A percentile compares a stretch with the other conserved stretches of the same genome.
Evolutionary conservation across 805 yeast species (phyloP).

Genomic region (Suhomyces emberorum): DNA sequence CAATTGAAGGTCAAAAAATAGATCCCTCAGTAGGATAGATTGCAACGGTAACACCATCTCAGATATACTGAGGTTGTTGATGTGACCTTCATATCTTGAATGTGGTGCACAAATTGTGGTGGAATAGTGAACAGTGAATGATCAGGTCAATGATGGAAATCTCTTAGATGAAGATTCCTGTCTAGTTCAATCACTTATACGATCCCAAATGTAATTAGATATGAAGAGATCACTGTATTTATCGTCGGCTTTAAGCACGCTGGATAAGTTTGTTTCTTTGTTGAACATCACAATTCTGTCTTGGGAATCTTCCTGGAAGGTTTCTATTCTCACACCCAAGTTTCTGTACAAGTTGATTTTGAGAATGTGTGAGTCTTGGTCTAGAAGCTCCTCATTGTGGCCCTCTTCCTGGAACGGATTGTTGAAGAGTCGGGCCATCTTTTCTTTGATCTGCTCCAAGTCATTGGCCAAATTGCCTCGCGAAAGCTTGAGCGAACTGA

Average conservation of each 20-base stretch:
- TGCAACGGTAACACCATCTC: too few species aligned
- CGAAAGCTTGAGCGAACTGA: conserved; percentile 30
- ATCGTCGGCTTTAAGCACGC: conserved; percentile 49
- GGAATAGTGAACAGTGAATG: too few species aligned
- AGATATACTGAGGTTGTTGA: too few species aligned
- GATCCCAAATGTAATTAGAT: conserved; percentile 78
- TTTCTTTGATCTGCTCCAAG: conserved; percentile 29
- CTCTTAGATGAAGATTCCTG: too few species aligned
- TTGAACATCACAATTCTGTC: conserved; percentile 49
- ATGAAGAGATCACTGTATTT: conserved; percentile 66
- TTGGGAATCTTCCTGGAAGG: conserved; percentile 18
- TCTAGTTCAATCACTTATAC: conserved; percentile 25
- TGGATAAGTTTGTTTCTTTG: conserved; percentile 43
- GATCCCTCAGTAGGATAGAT: too few species aligned
- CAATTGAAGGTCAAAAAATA: too few species aligned
- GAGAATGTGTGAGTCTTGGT: conserved; percentile 45
- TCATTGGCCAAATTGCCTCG: conserved; percentile 36
- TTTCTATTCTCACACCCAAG: conserved; percentile 53
- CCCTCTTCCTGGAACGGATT: conserved; percentile 23
- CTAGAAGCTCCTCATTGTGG: conserved; percentile 27
- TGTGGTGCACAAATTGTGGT: too few species aligned
- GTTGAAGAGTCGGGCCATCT: conserved; percentile 5
- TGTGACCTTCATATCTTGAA: too few species aligned
- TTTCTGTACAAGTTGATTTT: conserved; percentile 59
- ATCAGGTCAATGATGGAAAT: too few species aligned